phyloP scores from a whole-genome alignment of 108 stramenopile species.

The Nannochloropsis gaditana region DNA sequence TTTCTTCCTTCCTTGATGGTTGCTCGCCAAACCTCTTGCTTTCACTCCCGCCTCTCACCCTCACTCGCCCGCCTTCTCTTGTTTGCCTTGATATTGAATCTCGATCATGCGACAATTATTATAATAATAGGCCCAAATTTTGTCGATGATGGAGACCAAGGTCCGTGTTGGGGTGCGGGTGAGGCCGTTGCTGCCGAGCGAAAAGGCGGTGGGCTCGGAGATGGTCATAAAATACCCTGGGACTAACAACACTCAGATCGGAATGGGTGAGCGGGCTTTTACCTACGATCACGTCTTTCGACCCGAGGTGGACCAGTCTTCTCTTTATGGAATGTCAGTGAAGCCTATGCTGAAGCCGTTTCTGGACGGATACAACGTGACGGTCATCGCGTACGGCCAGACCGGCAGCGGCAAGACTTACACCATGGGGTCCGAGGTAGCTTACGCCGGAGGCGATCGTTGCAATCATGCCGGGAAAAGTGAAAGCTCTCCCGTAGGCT shows the following conservation, averaged over 20 bases:
- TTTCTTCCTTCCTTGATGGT: too few relatives aligned
- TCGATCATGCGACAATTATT: too few relatives aligned
- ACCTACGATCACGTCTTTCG: conserved; percentile 53
- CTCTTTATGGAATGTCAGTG: conserved; percentile 64
- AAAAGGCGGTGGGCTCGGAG: conserved; percentile 32
- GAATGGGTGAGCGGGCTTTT: conserved; percentile 25
- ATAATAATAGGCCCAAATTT: not conserved
- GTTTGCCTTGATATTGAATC: too few relatives aligned
- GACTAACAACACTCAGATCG: conserved; percentile 26
- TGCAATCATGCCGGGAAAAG: not conserved
- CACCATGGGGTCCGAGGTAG: conserved; percentile 50
- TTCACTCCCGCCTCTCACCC: too few relatives aligned
- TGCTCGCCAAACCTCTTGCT: too few relatives aligned
- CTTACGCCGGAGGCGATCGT: not conserved
- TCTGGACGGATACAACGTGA: conserved; percentile 58
- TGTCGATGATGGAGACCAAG: conserved; percentile 23
- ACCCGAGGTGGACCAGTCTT: conserved; percentile 43
- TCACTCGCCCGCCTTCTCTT: too few relatives aligned
- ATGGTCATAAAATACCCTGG: conserved; percentile 47
- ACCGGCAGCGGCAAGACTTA: conserved; percentile 60
- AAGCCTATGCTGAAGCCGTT: conserved; percentile 64
- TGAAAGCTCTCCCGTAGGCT: conserved; percentile 40
- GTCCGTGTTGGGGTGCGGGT: conserved; percentile 55
- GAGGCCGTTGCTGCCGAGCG: conserved; percentile 45
- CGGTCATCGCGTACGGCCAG: conserved; percentile 67